Evolutionary conservation across 148 eudicot species (phyloP), one percentile per base, ranked within the genome.

Genomic region (Rhododendron griersonianum): DNA sequence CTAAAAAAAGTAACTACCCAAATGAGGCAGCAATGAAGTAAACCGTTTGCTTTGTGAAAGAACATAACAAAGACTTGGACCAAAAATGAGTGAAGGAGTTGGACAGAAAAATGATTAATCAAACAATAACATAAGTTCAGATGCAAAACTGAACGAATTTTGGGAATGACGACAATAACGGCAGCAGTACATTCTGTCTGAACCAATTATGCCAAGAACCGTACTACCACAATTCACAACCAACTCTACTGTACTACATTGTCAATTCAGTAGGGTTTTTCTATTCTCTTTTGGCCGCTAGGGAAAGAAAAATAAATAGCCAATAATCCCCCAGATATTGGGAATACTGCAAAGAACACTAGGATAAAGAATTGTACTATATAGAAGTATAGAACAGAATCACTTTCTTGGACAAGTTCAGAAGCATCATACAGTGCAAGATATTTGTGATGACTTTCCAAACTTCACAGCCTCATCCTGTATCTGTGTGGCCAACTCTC

Each of bases 401-500:
- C 21, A 84, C 44, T 28, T 74, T 51, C 11, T 73, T 35, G 86
- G 48, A 51, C 48, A 76, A 84, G 67, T 14, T 35, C 19, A 78
- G 74, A 80, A 35, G 74, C 16, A 73, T 35, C 86, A 51, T 91
- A 95, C 98, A 92, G 93, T 91, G 93, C 98, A 95, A 85, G 91
- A 83, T 48, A 95, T 91, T 87, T 91, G 91, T 15, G 95, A 92
- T 74, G 98, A 90, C 79, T 87, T 93, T 48, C 96, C 96, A 88
- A 97, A 97, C 90, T 97, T 97, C 84, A 89, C 84, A 81, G 98
- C 99, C 91, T 97, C 99, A 83, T 90, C 98, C 90, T 92, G 98
- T 75, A 97, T 97, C 91, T 97, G 99, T 28, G 98, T 95, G 3
- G 99, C 99, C 87, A 97, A 88, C 87, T 97, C 99, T 85, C 99